A percentile compares a stretch with the other conserved stretches of the same genome.
These are phyloP conservation scores for Knufia petricola DNA, from an alignment of 2,329 filamentous ascomycete species.

Conservation along the genomic window DNA sequence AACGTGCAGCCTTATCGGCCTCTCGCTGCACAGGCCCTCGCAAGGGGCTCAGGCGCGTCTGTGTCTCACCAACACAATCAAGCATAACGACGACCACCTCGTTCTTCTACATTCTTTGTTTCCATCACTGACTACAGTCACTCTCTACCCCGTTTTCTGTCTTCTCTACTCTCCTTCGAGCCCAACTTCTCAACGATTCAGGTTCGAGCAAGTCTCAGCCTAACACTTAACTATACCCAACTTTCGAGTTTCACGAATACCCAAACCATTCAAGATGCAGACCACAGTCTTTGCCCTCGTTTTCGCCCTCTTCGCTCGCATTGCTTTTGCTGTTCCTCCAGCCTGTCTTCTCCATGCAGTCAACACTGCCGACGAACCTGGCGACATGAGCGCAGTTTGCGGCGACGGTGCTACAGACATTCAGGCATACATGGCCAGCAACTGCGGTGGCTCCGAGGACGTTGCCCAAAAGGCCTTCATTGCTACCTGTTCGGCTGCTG, in stretches of 20 bases:
- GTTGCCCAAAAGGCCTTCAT: conserved; percentile 32
- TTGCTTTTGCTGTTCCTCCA: conserved; percentile 35
- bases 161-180: conserved; percentile 1
- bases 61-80: neutral
- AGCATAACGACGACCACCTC: neutral
- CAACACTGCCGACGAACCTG: conserved; percentile 32
- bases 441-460: conserved; percentile 27
- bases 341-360: conserved; percentile 43
- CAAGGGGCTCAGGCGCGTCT: neutral
- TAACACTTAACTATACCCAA: neutral
- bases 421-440: conserved; percentile 28
- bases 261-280: conserved; percentile 1
- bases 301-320: conserved; percentile 35
- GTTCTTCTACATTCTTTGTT: neutral
- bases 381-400: conserved; percentile 33
- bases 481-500: conserved; percentile 31
- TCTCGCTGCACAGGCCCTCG: neutral
- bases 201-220: neutral
- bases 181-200: neutral
- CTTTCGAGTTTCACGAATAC: neutral
- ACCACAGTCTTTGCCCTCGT: conserved; percentile 26
- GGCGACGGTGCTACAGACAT: conserved; percentile 28
- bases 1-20: conserved; percentile 1
- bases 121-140: conserved; percentile 7
- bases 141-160: neutral